Base-by-base conservation (phyloP, 2,329 filamentous ascomycete genomes). In the Pseudofabraea citricarpa region DNA sequence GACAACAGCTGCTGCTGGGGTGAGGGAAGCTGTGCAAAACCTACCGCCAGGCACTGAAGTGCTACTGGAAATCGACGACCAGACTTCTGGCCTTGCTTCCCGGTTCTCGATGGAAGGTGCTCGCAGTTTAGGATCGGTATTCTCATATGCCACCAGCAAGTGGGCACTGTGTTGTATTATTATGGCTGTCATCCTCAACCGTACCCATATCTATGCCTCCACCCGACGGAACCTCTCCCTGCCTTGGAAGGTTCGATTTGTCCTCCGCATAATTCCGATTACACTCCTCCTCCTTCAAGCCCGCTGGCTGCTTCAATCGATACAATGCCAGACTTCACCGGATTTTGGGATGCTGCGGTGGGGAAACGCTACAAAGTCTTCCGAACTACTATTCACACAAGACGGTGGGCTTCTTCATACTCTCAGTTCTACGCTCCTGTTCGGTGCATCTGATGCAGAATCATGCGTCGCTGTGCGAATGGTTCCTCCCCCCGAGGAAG, bases 171-270 rank as follows among this genome's bases (percentile, higher is more conserved):
- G 84, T 41, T 96, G 90, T 56, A 83, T 97, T 55, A 79, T 83
- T 27, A 87, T 91, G 73, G 89, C 89, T 18, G 79, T 97, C 46
- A 69, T 96, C 45, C 72, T 97, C 19, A 97, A 97, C 62, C 81
- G 93, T 45, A 94, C 93, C 6, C 84, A 90, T 46, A 93, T 97
- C 55, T 97, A 95, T 64, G 91, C 90, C 32, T 91, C 90, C 0
- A 91, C 89, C 12, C 77, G 93, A 49, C 79, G 90, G 41, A 81
- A 87, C 41, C 71, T 96, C n/a, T 76, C 77, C 8, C 72, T 97
- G 2, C 76, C 77, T 43, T 91, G 87, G 81, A 76, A 81, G 26
- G 69, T 83, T 40, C 81, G 89, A 33, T 64, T 94, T 4, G 62
- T 81, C 6, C 64, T 95, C 12, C 85, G 90, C 40, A 68, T 84